Evolutionary conservation across 768 basidiomycete genomes (phyloP).

Genomic region (Hortiboletus flavorubellus): DNA sequence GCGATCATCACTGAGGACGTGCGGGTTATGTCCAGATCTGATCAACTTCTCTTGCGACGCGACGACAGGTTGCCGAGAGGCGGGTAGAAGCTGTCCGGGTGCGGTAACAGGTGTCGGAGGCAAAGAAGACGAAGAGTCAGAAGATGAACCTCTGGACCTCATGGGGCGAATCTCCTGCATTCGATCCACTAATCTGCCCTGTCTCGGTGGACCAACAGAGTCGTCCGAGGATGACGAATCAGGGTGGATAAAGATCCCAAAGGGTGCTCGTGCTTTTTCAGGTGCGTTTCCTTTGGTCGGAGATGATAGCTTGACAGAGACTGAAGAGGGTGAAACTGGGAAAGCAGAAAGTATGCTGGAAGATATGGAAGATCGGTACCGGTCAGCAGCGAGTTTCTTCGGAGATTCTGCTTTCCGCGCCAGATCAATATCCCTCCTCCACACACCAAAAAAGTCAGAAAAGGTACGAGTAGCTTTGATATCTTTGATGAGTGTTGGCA

Average conservation of each 20-base stretch:
- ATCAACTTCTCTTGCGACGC: conserved; percentile 22
- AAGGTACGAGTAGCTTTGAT: conserved; percentile 55
- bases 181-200: conserved; percentile 4
- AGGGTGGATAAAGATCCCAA: conserved; percentile 9
- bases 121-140: conserved; percentile 26
- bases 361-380: conserved; percentile 43
- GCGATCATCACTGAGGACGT: conserved; percentile 14
- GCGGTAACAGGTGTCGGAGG: conserved; percentile 21
- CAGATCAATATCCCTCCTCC: conserved; percentile 69
- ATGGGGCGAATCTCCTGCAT: conserved; percentile 1
- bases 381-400: conserved; percentile 20
- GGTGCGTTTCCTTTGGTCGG: conserved; percentile 14
- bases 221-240: conserved; percentile 29
- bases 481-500: conserved; percentile 65
- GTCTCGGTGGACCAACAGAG: conserved; percentile 1
- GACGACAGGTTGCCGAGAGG: conserved; percentile 20
- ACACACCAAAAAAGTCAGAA: conserved; percentile 76
- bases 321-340: conserved; percentile 34
- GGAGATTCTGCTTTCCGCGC: conserved; percentile 37
- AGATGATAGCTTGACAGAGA: conserved; percentile 6
- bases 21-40: conserved; percentile 31
- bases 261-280: not conserved
- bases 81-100: conserved; percentile 15
- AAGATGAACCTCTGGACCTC: conserved; percentile 24
- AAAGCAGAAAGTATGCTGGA: conserved; percentile 58